phyloP scores from a whole-genome alignment of 805 yeast species.

The Starmera quercuum region DNA sequence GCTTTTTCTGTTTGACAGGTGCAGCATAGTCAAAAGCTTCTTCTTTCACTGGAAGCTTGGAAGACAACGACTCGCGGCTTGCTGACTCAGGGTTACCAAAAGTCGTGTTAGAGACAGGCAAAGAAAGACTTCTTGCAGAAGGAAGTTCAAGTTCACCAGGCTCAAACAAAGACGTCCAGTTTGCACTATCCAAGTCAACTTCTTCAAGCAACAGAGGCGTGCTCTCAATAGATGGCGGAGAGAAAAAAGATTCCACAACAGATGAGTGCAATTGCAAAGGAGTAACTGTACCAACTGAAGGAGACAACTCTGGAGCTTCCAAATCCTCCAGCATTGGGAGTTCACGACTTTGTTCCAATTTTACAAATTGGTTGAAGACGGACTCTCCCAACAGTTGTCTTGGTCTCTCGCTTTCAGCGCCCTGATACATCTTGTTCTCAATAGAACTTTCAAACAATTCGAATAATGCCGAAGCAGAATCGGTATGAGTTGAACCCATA shows the following conservation, averaged over 20 bases:
- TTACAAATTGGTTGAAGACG: slow-evolving; percentile 18
- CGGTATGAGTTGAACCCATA: slow-evolving; percentile 5
- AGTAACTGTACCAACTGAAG: slow-evolving; percentile 27
- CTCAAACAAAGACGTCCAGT: slow-evolving; percentile 60
- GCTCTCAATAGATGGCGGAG: slow-evolving; percentile 29
- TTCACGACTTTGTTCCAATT: slow-evolving; percentile 13
- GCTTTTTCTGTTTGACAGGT: slow-evolving; percentile 8
- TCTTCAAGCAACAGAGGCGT: slow-evolving; percentile 58
- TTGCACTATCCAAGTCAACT: slow-evolving; percentile 27
- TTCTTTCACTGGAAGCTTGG: slow-evolving; percentile 17
- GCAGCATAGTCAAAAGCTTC: slow-evolving; percentile 14
- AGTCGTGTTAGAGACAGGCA: slow-evolving; percentile 12
- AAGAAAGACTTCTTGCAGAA: neutral
- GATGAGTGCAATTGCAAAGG: slow-evolving; percentile 53
- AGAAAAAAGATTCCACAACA: slow-evolving; percentile 49
- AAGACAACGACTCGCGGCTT: slow-evolving; percentile 1
- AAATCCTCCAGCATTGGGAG: slow-evolving; percentile 12
- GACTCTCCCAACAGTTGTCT: slow-evolving; percentile 22
- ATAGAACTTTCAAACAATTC: slow-evolving; percentile 18
- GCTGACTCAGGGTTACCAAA: neutral
- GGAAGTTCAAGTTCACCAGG: slow-evolving; percentile 19
- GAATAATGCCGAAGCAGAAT: slow-evolving; percentile 16
- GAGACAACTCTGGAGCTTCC: slow-evolving; percentile 17
- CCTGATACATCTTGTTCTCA: slow-evolving; percentile 4
- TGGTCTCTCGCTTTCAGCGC: slow-evolving; percentile 10